These are phyloP conservation scores for Coniochaeta sp. DNA, from an alignment of 2,329 filamentous ascomycete genomes.

Conservation along the genomic window DNA sequence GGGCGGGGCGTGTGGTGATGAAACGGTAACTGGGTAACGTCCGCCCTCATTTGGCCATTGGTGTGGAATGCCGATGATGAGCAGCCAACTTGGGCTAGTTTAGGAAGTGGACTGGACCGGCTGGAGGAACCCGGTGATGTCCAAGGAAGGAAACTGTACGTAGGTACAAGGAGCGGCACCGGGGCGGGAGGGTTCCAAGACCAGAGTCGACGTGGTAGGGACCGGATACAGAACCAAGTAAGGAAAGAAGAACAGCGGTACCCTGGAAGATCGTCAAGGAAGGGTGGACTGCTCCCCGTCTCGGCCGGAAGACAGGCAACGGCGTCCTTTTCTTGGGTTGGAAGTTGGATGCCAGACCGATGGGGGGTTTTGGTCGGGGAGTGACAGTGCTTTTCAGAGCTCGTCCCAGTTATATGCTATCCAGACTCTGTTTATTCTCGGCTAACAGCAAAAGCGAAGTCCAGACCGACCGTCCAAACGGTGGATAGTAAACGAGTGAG, in stretches of 20 bases:
- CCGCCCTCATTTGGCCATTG: constrained; percentile 39
- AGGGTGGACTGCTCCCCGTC: neutral
- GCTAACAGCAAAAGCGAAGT: constrained; percentile 28
- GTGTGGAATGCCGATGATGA: constrained; percentile 15
- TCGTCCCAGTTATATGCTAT: neutral
- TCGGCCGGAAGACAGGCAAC: neutral
- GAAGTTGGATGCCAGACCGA: neutral
- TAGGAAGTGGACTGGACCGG: constrained; percentile 18
- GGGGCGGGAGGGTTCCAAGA: neutral
- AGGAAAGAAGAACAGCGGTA: neutral
- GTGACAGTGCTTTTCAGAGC: neutral
- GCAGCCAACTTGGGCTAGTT: constrained; percentile 15
- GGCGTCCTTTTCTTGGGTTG: neutral
- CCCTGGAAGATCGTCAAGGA: too few species aligned
- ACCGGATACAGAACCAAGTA: neutral
- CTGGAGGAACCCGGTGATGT: constrained; percentile 8
- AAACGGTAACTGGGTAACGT: constrained; percentile 33
- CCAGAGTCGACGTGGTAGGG: neutral
- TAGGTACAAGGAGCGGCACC: neutral
- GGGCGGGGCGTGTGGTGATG: constrained; percentile 34
- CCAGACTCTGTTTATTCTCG: constrained; percentile 17
- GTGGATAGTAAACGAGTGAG: constrained; percentile 18
- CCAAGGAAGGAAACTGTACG: constrained; percentile 7
- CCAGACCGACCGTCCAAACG: constrained; percentile 20
- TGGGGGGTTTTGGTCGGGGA: neutral